phyloP scores from a whole-genome alignment of 2,329 filamentous ascomycete genomes.

The Trichoderma sp. region DNA sequence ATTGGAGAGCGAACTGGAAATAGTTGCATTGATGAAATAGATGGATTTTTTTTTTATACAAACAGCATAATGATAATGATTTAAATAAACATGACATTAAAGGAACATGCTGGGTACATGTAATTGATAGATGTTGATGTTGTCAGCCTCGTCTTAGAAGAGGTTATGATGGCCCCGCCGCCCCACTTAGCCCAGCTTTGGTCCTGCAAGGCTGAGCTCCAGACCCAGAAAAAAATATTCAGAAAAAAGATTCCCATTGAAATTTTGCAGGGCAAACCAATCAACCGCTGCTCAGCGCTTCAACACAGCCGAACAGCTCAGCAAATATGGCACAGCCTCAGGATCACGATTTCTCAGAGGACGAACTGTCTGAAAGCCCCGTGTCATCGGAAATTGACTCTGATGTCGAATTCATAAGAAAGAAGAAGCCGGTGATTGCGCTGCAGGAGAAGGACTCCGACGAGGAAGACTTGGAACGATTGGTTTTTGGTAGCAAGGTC shows the following conservation, averaged over 20 bases:
- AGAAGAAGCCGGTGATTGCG: conserved; percentile 22
- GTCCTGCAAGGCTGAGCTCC: conserved; percentile 31
- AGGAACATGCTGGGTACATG: neutral
- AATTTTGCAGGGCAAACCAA: conserved; percentile 24
- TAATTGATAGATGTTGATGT: neutral
- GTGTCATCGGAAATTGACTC: conserved; percentile 30
- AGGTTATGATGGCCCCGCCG: conserved; percentile 5
- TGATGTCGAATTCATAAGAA: conserved; percentile 24
- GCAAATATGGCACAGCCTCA: conserved; percentile 34
- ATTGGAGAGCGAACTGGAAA: conserved; percentile 41
- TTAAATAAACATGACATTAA: neutral
- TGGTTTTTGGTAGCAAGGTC: conserved; percentile 85
- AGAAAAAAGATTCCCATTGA: conserved; percentile 1
- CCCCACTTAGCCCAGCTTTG: conserved; percentile 14
- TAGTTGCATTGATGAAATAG: conserved; percentile 22
- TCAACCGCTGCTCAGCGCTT: neutral
- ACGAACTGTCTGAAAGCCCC: conserved; percentile 32
- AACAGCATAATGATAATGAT: neutral
- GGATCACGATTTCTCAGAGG: conserved; percentile 30
- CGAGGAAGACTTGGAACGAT: conserved; percentile 79
- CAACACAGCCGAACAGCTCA: neutral
- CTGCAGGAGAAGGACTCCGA: conserved; percentile 69
- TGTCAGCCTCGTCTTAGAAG: conserved; percentile 23
- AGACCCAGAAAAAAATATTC: conserved; percentile 32
- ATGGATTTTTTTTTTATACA: neutral